These are phyloP conservation scores for Sanghuangporus weigelae DNA, from an alignment of 1,284 basidiomycete genomes.

Conservation along the genomic window DNA sequence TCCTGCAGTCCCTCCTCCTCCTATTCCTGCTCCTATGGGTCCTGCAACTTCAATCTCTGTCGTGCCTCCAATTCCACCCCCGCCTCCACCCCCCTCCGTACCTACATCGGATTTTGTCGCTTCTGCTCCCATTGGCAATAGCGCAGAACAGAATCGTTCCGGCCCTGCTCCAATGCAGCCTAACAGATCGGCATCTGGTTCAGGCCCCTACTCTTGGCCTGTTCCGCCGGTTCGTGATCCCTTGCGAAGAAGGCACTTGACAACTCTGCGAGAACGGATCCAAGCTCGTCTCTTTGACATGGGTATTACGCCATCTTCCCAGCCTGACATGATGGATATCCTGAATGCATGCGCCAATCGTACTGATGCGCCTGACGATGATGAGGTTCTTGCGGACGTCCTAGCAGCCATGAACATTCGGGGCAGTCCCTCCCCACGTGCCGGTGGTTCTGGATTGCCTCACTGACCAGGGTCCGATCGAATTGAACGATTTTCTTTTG, in stretches of 20 bases:
- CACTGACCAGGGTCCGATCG: neutral
- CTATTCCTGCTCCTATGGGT: constrained; percentile 6
- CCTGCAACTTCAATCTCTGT: neutral
- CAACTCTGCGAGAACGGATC: constrained; percentile 11
- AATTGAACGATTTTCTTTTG: neutral
- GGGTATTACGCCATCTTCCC: constrained; percentile 57
- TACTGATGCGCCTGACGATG: constrained; percentile 41
- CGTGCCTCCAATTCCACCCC: constrained; percentile 10
- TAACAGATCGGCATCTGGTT: constrained; percentile 33
- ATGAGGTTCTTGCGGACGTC: constrained; percentile 58
- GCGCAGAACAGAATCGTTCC: neutral
- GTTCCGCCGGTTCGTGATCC: constrained; percentile 3
- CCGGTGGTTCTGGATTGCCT: constrained; percentile 32
- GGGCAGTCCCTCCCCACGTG: constrained; percentile 13
- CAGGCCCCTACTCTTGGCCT: constrained; percentile 54
- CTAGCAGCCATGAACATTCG: constrained; percentile 45
- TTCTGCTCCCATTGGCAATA: constrained; percentile 3
- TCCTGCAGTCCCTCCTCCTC: constrained; percentile 1
- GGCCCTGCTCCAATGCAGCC: constrained; percentile 51
- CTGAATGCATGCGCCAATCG: constrained; percentile 46
- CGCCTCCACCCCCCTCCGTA: constrained; percentile 19
- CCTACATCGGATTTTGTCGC: constrained; percentile 19
- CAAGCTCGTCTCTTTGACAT: constrained; percentile 41
- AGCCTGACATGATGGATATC: constrained; percentile 47
- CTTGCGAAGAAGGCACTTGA: constrained; percentile 20